A percentile compares a stretch with the other conserved stretches of the same genome.
Evolutionary conservation across 2,329 filamentous ascomycete genomes (phyloP).

Genomic region (Lecanicillium sp.): DNA sequence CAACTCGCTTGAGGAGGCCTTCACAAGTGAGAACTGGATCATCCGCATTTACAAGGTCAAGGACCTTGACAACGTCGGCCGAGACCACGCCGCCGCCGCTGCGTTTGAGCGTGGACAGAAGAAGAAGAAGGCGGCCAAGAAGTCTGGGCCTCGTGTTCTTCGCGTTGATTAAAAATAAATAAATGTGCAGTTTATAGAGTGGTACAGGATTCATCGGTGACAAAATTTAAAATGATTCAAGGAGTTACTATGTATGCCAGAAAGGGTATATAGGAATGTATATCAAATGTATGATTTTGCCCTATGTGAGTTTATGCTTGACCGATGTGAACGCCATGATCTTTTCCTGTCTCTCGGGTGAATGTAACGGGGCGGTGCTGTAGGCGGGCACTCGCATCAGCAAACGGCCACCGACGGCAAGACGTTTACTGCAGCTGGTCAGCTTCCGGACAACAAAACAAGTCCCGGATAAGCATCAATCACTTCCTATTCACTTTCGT

Average conservation of each 20-base stretch:
- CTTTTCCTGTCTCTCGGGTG: background rate
- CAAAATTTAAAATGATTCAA: slow-evolving; percentile 8
- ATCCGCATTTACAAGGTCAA: slow-evolving; percentile 99
- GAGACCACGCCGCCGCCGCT: slow-evolving; percentile 67
- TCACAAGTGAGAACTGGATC: slow-evolving; percentile 99
- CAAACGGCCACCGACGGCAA: slow-evolving; percentile 2
- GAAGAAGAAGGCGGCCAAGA: slow-evolving; percentile 71
- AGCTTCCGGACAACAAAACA: background rate
- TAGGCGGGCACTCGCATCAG: background rate
- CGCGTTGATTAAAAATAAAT: slow-evolving; percentile 58
- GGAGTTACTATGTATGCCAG: slow-evolving; percentile 32
- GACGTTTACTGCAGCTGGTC: background rate
- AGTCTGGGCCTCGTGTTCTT: slow-evolving; percentile 64
- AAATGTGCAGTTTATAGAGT: slow-evolving; percentile 3
- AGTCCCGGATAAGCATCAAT: background rate
- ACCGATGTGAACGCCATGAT: background rate
- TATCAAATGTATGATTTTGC: slow-evolving; percentile 25
- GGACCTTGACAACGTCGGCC: slow-evolving; percentile 90
- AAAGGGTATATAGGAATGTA: slow-evolving; percentile 17
- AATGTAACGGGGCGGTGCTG: background rate
- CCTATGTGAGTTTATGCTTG: slow-evolving; percentile 13
- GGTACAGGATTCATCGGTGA: background rate
- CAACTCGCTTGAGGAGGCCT: slow-evolving; percentile 89
- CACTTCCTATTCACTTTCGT: slow-evolving; percentile 8
- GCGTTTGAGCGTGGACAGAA: slow-evolving; percentile 75